phyloP scores from a whole-genome alignment of 108 stramenopile genomes.

The Aurantiochytrium sp. region DNA sequence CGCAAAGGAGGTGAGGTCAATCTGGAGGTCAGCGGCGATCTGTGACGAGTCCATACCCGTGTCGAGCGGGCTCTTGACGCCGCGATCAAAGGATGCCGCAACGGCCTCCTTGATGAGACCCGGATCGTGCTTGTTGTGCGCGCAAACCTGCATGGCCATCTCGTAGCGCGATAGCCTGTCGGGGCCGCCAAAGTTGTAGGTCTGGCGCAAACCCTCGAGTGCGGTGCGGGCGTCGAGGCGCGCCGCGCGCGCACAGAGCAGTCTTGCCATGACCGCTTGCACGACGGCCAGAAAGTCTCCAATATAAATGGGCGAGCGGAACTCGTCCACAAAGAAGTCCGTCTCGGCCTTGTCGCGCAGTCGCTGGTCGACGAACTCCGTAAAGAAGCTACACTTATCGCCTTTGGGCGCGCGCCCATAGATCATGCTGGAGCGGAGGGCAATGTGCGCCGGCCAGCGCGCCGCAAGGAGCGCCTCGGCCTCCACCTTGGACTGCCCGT shows the following conservation, averaged over 20 bases:
- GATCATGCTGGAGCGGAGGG: neutral
- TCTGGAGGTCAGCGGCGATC: neutral
- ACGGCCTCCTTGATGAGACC: neutral
- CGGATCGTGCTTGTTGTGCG: neutral
- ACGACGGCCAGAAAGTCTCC: neutral
- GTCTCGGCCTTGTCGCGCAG: neutral
- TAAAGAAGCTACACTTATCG: neutral
- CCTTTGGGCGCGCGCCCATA: neutral
- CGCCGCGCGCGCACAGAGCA: neutral
- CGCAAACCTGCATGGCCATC: neutral
- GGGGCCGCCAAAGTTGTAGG: constrained; percentile 20
- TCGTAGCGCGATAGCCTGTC: neutral
- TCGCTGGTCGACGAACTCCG: neutral
- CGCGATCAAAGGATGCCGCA: constrained; percentile 14
- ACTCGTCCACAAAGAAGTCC: neutral
- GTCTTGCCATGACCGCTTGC: neutral
- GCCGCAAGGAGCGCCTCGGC: neutral
- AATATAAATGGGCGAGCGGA: neutral
- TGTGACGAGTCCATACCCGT: constrained; percentile 15
- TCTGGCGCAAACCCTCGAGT: neutral
- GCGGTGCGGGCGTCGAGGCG: neutral
- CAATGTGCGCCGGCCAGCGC: neutral
- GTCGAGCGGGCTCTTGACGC: constrained; percentile 2
- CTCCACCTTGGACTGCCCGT: constrained; percentile 2
- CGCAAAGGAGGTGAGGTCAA: neutral